Percentiles rank a stretch among this genome's conserved stretches.
These are phyloP conservation scores for Penicillium sclerotigenum DNA, from an alignment of 2,329 filamentous ascomycete genomes.

Conservation along the genomic window DNA sequence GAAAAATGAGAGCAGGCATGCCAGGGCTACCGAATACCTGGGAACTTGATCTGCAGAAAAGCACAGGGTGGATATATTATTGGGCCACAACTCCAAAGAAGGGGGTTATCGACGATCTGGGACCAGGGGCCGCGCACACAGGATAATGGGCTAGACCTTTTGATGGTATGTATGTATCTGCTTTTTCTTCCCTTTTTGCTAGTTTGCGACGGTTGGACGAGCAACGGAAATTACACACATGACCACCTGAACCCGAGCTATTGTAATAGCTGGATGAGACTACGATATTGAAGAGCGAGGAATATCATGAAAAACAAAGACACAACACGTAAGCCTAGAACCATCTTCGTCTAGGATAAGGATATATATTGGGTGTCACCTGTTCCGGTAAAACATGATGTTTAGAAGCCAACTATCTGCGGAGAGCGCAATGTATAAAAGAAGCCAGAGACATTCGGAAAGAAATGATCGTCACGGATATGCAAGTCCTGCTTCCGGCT, in stretches of 20 bases:
- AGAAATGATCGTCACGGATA: conserved; percentile 21
- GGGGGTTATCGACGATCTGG: conserved; percentile 9
- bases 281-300: not conserved
- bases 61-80: conserved; percentile 15
- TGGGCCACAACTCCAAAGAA: conserved; percentile 21
- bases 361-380: conserved; percentile 4
- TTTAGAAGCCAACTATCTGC: conserved; percentile 4
- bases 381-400: not conserved
- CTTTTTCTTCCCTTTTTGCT: not conserved
- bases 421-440: not conserved
- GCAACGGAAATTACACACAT: conserved; percentile 1
- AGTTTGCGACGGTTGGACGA: not conserved
- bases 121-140: not conserved
- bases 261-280: not conserved
- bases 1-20: conserved; percentile 18
- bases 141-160: conserved; percentile 3
- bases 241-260: not conserved
- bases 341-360: conserved; percentile 1
- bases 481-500: conserved; percentile 22
- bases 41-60: conserved; percentile 18
- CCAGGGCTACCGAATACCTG: conserved; percentile 21
- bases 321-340: not conserved
- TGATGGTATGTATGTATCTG: not conserved
- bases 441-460: not conserved
- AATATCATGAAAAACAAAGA: not conserved